Percentiles rank a stretch among this genome's conserved stretches.
These are phyloP conservation scores for Mycosphaerella arachidis DNA, from an alignment of 2,329 filamentous ascomycete genomes.

Conservation along the genomic window DNA sequence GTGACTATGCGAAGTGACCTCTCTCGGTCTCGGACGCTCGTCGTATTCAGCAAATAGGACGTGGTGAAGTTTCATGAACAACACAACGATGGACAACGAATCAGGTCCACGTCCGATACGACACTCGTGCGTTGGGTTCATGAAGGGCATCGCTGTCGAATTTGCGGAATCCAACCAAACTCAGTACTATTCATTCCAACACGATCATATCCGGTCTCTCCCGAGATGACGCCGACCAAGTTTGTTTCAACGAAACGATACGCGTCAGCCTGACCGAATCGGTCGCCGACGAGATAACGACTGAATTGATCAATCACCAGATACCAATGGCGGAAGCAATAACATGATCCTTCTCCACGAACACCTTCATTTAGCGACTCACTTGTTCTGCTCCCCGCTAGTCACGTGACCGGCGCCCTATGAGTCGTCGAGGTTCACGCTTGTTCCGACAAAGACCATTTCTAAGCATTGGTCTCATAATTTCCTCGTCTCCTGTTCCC, in stretches of 20 bases:
- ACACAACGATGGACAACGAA: not conserved
- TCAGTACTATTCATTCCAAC: not conserved
- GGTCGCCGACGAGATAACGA: constrained; percentile 2
- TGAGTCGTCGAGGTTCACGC: not conserved
- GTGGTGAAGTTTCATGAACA: not conserved
- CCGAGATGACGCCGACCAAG: not conserved
- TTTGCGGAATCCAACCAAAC: not conserved
- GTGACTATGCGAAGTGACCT: not conserved
- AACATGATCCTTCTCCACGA: not conserved
- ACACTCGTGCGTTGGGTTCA: not conserved
- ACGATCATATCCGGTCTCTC: not conserved
- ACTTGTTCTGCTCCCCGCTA: not conserved
- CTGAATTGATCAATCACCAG: not conserved
- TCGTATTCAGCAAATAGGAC: not conserved
- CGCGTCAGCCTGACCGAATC: not conserved
- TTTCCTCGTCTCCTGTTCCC: too few species aligned
- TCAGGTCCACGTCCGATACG: not conserved
- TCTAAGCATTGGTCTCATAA: not conserved
- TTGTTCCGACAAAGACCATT: not conserved
- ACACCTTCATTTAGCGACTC: not conserved
- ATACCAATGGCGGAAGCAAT: not conserved
- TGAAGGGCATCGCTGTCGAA: not conserved
- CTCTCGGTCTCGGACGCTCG: not conserved
- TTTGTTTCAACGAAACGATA: not conserved
- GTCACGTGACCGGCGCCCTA: not conserved